A percentile compares a stretch with the other conserved stretches of the same genome.
Conservation (phyloP, 176 grass and related monocot genomes). For the Triticum timopheevii region DNA sequence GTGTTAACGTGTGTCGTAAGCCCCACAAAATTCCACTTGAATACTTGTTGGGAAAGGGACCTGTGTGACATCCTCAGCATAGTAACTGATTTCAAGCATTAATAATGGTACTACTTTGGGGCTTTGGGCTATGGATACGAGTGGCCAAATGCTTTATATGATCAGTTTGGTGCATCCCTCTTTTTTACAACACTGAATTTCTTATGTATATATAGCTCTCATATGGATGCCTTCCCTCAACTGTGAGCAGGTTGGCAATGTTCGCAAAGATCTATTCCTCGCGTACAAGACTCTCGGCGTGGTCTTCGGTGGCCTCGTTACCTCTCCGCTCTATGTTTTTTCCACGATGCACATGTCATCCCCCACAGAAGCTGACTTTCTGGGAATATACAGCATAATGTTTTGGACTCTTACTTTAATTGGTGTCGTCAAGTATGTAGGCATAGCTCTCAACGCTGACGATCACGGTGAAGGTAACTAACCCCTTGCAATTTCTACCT, state of each 20-base stretch:
- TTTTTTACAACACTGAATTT: constrained; percentile 5
- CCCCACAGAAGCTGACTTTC: constrained; percentile 65
- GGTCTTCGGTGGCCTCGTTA: constrained; percentile 85
- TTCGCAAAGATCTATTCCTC: constrained; percentile 47
- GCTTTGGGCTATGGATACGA: not conserved
- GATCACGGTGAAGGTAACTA: constrained; percentile 85
- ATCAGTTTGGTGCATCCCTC: not conserved
- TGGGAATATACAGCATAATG: constrained; percentile 89
- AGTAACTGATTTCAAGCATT: not conserved
- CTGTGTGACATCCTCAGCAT: not conserved
- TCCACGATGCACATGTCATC: constrained; percentile 77
- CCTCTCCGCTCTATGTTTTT: constrained; percentile 87
- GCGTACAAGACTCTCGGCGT: constrained; percentile 83
- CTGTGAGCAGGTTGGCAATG: constrained; percentile 25
- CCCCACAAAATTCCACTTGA: not conserved
- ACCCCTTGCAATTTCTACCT: not conserved
- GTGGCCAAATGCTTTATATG: not conserved
- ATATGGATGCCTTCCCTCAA: constrained; percentile 4
- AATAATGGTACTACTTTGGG: not conserved
- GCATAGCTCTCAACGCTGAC: constrained; percentile 76
- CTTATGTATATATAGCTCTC: constrained; percentile 18
- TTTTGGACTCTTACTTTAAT: constrained; percentile 91
- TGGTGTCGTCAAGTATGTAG: constrained; percentile 78
- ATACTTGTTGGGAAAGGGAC: not conserved
- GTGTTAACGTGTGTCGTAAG: not conserved